These are phyloP conservation scores for Candida saitoana DNA, from an alignment of 805 yeast genomes.

Conservation along the genomic window DNA sequence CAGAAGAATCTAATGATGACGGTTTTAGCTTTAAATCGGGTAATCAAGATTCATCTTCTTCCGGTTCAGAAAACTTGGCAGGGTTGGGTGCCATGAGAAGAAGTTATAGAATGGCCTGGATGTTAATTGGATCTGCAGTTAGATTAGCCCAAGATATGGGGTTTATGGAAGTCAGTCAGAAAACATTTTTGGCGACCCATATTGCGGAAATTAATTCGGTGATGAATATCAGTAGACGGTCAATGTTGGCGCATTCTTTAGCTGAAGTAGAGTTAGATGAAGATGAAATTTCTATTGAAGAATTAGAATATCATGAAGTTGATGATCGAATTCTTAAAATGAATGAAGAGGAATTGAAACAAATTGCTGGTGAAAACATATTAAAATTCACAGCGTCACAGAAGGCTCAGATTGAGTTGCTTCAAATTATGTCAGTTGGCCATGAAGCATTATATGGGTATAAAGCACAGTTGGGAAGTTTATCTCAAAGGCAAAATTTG, in stretches of 20 bases:
- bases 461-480: constrained; percentile 48
- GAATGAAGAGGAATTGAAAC: constrained; percentile 30
- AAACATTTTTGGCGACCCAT: constrained; percentile 79
- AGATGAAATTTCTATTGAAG: constrained; percentile 37
- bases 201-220: constrained; percentile 79
- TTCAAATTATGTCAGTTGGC: constrained; percentile 76
- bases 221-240: constrained; percentile 71
- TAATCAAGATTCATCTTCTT: background rate
- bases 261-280: constrained; percentile 59
- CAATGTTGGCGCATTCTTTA: constrained; percentile 71
- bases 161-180: constrained; percentile 66
- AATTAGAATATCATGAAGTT: constrained; percentile 20
- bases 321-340: constrained; percentile 27
- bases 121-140: constrained; percentile 84
- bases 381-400: constrained; percentile 59
- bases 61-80: constrained; percentile 47
- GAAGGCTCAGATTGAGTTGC: constrained; percentile 72
- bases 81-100: constrained; percentile 84
- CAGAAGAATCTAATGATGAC: constrained; percentile 35
- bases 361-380: constrained; percentile 20
- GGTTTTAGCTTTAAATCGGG: constrained; percentile 8
- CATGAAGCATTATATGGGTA: constrained; percentile 78
- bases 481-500: constrained; percentile 61
- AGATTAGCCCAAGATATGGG: constrained; percentile 85
- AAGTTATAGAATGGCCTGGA: constrained; percentile 89